Base-by-base conservation (phyloP, 2,329 filamentous ascomycete genomes). In the Phyllosticta citribraziliensis region DNA sequence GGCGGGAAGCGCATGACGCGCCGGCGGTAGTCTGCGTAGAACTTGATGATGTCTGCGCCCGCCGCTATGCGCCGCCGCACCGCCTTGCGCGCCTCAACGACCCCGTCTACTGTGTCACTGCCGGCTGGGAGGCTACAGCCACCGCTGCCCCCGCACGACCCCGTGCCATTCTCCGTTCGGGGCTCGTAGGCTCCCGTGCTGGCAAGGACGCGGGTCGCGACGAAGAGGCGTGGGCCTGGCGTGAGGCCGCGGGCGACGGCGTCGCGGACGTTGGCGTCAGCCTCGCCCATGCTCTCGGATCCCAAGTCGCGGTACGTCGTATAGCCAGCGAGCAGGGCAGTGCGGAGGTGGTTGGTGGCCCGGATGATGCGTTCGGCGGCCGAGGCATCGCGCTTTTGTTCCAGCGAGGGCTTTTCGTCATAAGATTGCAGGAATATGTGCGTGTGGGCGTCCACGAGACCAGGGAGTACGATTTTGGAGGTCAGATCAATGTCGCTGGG, bases 241-340 rank as follows among this genome's bases (percentile, higher is more conserved):
- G 76, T 78, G 11, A 84, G 66, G 4, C 80, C 81, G 6, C 81
- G 78, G 63, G 81, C 81, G 66, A 84, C 77, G 35, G 78, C 76
- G 67, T 84, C 79, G 10, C 82, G 75, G 3, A 84, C 69, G 59
- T 77, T 77, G 50, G 76, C 76, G 67, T 84, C 82, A 27, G 76
- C 76, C 47, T 78, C 76, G 27, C 74, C 72, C 63, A 83, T 74
- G 0, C 76, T 76, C 66, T 84, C 81, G 2, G 80, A 81, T 14
- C 81, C 80, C 0, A 84, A 74, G 67, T 84, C 82, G 10, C 82
- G 75, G 68, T 83, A 83, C 1, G 81, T 84, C 0, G 82, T 86
- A 72, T 81, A 85, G 6, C 83, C 83, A 0, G 82, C 80, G 20
- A 80, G 70, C 10, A 86, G 73, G 1, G 80, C 82, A 0, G 75